phyloP scores from a whole-genome alignment of 495 filamentous ascomycete species.

The Hyaloscypha variabilis region DNA sequence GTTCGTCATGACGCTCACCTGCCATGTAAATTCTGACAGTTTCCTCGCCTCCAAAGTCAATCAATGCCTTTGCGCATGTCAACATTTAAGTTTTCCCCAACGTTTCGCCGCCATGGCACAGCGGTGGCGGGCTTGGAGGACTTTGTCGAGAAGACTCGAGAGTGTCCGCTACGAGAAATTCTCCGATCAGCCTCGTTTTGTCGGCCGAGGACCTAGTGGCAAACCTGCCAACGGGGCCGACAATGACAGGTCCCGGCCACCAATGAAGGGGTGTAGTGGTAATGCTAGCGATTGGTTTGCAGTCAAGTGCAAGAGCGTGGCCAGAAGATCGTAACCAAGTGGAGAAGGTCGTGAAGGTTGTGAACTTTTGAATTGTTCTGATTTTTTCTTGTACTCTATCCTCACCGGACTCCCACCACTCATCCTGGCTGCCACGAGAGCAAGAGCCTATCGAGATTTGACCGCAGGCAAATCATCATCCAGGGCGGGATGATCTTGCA shows the following conservation, averaged over 20 bases:
- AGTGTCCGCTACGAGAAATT: background rate
- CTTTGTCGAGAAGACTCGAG: background rate
- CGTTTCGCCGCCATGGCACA: background rate
- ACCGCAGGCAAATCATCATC: background rate
- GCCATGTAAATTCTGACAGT: background rate
- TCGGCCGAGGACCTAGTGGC: background rate
- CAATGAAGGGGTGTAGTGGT: conserved; percentile 4
- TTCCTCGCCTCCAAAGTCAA: background rate
- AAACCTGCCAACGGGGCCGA: background rate
- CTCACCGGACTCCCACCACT: background rate
- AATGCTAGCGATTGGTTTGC: background rate
- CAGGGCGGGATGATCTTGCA: conserved; percentile 12
- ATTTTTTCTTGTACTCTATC: background rate
- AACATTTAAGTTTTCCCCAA: background rate
- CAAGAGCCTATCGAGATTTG: conserved; percentile 8
- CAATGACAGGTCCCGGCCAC: conserved; percentile 5
- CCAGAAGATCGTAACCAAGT: conserved; percentile 2
- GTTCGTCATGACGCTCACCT: background rate
- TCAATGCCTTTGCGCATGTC: background rate
- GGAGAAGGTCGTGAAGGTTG: background rate
- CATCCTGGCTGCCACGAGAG: conserved; percentile 11
- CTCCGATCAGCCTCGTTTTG: conserved; percentile 16
- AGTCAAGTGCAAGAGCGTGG: background rate
- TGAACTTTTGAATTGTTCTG: background rate
- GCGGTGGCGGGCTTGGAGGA: background rate